Conservation (phyloP, 1,284 basidiomycete species). For the Ganoderma leucocontextum region DNA sequence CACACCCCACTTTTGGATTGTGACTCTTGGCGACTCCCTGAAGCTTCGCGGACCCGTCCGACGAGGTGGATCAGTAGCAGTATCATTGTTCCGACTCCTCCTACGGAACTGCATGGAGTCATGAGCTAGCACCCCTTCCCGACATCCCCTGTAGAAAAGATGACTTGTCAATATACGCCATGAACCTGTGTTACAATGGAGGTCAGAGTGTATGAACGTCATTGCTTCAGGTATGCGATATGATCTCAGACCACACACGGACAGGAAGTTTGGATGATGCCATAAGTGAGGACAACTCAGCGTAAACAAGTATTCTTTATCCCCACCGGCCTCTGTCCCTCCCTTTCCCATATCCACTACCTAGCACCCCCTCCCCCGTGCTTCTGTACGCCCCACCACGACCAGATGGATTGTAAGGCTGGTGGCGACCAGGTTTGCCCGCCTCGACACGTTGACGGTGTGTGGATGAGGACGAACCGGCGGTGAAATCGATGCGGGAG, state of each 20-base stretch:
- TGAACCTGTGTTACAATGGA: neutral
- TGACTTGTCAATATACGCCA: neutral
- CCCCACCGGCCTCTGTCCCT: slow-evolving; percentile 33
- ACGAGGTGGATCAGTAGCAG: neutral
- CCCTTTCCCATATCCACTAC: slow-evolving; percentile 31
- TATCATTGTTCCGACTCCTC: neutral
- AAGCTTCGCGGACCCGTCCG: neutral
- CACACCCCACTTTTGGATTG: neutral
- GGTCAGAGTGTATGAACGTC: neutral
- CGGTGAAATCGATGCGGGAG: slow-evolving; percentile 63
- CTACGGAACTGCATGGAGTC: neutral
- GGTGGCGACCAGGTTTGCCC: slow-evolving; percentile 20
- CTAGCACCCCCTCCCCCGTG: slow-evolving; percentile 26
- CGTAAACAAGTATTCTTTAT: slow-evolving; percentile 9
- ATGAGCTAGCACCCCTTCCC: no score
- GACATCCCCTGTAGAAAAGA: neutral
- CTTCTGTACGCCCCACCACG: slow-evolving; percentile 8
- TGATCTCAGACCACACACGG: neutral
- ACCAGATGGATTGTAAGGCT: slow-evolving; percentile 24
- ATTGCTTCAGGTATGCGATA: neutral
- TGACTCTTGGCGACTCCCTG: neutral
- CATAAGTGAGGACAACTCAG: slow-evolving; percentile 1
- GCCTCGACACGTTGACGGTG: slow-evolving; percentile 9
- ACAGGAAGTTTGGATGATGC: neutral
- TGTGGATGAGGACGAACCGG: slow-evolving; percentile 30